Percentiles rank a stretch among this genome's conserved stretches.
phyloP scores from a whole-genome alignment of 345 rosid genomes.

The Syzygium aqueum region DNA sequence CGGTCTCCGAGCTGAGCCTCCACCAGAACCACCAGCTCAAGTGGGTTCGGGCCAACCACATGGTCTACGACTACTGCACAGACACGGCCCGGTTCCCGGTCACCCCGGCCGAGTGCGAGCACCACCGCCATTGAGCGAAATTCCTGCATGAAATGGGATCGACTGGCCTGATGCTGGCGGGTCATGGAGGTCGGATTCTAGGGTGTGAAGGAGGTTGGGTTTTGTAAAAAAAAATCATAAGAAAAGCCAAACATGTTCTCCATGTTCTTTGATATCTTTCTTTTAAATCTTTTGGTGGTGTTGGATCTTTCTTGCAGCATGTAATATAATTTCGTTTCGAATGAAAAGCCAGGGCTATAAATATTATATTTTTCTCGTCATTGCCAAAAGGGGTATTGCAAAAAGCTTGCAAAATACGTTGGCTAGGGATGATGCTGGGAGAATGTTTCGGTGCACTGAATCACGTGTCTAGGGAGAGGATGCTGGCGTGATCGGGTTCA shows the following conservation, averaged over 20 bases:
- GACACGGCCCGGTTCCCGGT: constrained; percentile 72
- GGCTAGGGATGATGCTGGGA: neutral
- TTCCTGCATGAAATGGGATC: neutral
- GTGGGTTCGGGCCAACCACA: constrained; percentile 89
- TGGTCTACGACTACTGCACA: constrained; percentile 81
- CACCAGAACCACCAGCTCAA: constrained; percentile 95
- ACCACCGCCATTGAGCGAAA: constrained; percentile 58
- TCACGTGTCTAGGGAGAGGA: neutral
- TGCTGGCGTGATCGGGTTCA: neutral
- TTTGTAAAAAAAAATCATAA: neutral
- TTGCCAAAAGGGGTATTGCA: neutral
- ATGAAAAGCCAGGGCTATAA: neutral
- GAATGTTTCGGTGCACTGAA: neutral
- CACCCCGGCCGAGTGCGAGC: constrained; percentile 78
- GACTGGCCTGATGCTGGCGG: neutral
- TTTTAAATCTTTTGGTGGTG: neutral
- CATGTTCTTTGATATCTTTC: constrained; percentile 11
- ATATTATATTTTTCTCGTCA: neutral
- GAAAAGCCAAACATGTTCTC: constrained; percentile 17
- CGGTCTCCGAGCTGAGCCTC: constrained; percentile 51
- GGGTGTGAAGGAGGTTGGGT: neutral
- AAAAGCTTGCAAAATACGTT: neutral
- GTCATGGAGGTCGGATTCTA: neutral
- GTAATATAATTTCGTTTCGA: neutral
- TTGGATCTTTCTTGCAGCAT: neutral